Evolutionary conservation across 345 rosid species (phyloP).

Genomic region (Acer campestre): DNA sequence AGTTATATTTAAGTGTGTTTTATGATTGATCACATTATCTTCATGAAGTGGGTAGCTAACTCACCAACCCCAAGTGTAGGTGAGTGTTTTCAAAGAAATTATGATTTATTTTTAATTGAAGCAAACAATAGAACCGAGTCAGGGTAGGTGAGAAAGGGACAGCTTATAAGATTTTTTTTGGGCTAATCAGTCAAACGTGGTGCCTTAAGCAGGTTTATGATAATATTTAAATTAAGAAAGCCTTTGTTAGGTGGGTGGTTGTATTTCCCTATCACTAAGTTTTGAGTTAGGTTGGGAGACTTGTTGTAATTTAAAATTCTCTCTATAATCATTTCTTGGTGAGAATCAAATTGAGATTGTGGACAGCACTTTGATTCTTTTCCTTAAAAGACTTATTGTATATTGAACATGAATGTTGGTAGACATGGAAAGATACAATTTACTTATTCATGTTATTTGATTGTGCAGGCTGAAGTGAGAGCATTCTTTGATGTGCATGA

Average conservation of each 20-base stretch:
- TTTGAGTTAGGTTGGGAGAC: not conserved
- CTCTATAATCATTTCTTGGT: not conserved
- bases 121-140: not conserved
- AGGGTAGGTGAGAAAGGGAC: conserved; percentile 32
- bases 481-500: conserved; percentile 77
- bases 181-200: not conserved
- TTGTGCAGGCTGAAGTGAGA: conserved; percentile 59
- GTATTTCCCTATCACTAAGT: conserved; percentile 13
- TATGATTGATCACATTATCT: not conserved
- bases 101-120: not conserved
- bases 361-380: not conserved
- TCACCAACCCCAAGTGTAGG: not conserved
- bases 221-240: conserved; percentile 19
- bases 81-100: conserved; percentile 1
- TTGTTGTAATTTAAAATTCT: not conserved
- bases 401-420: not conserved
- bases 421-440: not conserved
- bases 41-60: conserved; percentile 5
- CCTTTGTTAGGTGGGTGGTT: conserved; percentile 33
- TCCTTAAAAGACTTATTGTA: not conserved
- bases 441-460: not conserved
- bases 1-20: not conserved
- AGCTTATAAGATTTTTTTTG: not conserved
- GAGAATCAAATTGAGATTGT: conserved; percentile 1
- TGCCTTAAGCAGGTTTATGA: conserved; percentile 10